phyloP scores from a whole-genome alignment of 108 stramenopile species.

The Fragilaria radians region DNA sequence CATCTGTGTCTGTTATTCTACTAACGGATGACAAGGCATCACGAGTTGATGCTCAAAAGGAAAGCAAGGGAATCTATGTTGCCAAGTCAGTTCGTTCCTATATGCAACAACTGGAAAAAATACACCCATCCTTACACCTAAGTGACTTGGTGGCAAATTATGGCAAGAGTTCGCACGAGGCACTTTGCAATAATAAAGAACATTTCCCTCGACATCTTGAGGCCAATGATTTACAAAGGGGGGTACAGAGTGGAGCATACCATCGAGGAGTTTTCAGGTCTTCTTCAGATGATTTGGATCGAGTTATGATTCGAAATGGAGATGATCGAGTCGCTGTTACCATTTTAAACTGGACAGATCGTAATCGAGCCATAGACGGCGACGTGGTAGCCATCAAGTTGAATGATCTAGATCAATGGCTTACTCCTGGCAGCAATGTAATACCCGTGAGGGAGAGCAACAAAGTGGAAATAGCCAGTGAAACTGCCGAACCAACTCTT shows the following conservation, averaged over 20 bases:
- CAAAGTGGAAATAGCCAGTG: slow-evolving; percentile 49
- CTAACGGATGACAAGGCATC: slow-evolving; percentile 71
- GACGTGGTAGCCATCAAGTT: slow-evolving; percentile 91
- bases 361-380: slow-evolving; percentile 95
- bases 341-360: slow-evolving; percentile 42
- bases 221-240: slow-evolving; percentile 41
- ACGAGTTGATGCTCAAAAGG: slow-evolving; percentile 33
- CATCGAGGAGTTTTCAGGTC: slow-evolving; percentile 67
- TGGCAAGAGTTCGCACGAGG: slow-evolving; percentile 8
- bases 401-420: slow-evolving; percentile 54
- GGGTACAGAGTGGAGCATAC: slow-evolving; percentile 54
- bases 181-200: background rate
- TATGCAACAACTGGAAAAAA: slow-evolving; percentile 50
- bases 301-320: slow-evolving; percentile 68
- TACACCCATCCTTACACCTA: slow-evolving; percentile 52
- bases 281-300: slow-evolving; percentile 23
- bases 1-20: slow-evolving; percentile 53
- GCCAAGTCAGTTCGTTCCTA: slow-evolving; percentile 54
- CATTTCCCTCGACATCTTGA: slow-evolving; percentile 54
- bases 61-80: slow-evolving; percentile 22
- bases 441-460: slow-evolving; percentile 7
- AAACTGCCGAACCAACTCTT: slow-evolving; percentile 62
- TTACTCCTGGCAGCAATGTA: slow-evolving; percentile 15
- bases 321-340: slow-evolving; percentile 74
- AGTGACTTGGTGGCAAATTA: slow-evolving; percentile 75